Evolutionary conservation across 2,329 filamentous ascomycete genomes (phyloP).

Genomic region (Claviceps spartinae): DNA sequence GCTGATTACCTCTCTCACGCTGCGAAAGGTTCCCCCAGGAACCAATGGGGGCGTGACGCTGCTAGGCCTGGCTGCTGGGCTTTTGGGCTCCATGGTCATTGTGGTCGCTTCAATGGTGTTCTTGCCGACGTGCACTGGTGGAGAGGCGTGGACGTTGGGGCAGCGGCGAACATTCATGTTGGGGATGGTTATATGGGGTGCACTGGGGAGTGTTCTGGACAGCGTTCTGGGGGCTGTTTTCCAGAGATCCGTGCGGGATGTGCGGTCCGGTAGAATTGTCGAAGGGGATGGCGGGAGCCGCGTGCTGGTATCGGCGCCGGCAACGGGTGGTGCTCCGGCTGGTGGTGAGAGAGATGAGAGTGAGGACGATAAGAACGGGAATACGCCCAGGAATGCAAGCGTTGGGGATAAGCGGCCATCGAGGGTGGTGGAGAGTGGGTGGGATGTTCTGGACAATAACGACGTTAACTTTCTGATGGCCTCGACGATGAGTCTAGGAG

Average conservation of each 20-base stretch:
- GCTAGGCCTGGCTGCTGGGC: slow-evolving; percentile 58
- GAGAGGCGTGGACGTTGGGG: slow-evolving; percentile 32
- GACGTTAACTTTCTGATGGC: slow-evolving; percentile 93
- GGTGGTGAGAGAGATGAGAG: slow-evolving; percentile 23
- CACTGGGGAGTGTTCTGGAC: slow-evolving; percentile 71
- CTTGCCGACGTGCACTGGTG: slow-evolving; percentile 50
- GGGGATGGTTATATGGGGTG: slow-evolving; percentile 57
- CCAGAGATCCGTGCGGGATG: slow-evolving; percentile 77
- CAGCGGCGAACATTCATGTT: slow-evolving; percentile 35
- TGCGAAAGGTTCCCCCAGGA: slow-evolving; percentile 71
- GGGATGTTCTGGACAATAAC: slow-evolving; percentile 83
- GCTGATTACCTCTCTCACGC: slow-evolving; percentile 66
- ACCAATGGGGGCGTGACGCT: slow-evolving; percentile 88
- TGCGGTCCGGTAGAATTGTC: slow-evolving; percentile 71
- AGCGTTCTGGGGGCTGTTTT: slow-evolving; percentile 74
- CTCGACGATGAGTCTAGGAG: slow-evolving; percentile 60
- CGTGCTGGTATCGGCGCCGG: slow-evolving; percentile 32
- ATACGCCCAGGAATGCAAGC: slow-evolving; percentile 36
- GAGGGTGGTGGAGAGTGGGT: slow-evolving; percentile 49
- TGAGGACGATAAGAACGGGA: slow-evolving; percentile 31
- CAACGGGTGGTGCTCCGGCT: slow-evolving; percentile 12
- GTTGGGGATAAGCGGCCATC: slow-evolving; percentile 45
- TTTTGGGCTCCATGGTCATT: slow-evolving; percentile 61
- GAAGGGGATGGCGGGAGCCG: slow-evolving; percentile 66
- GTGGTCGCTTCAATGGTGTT: slow-evolving; percentile 50